Percentiles rank a stretch among this genome's conserved stretches.
These are phyloP conservation scores for Litchi chinensis DNA, from an alignment of 345 rosid genomes.

Conservation along the genomic window DNA sequence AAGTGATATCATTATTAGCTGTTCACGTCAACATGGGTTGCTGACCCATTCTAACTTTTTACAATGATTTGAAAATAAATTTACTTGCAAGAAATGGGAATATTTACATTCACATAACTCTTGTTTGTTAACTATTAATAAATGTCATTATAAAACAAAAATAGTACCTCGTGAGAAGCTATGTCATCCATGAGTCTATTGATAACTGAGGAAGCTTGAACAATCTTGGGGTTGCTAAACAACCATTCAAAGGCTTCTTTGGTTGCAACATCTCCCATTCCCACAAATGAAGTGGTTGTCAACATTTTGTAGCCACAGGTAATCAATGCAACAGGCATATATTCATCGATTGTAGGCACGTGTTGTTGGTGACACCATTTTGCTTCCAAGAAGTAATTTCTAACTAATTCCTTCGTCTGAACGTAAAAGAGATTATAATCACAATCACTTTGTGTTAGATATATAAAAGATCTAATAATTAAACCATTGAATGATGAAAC, in stretches of 20 bases:
- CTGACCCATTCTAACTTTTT: too few relatives aligned
- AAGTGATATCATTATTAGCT: too few relatives aligned
- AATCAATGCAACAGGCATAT: slow-evolving; percentile 22
- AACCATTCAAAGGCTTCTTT: slow-evolving; percentile 33
- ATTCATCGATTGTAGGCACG: slow-evolving; percentile 38
- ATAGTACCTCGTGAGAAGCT: slow-evolving; percentile 6
- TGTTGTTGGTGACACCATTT: slow-evolving; percentile 28
- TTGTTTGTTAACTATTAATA: too few relatives aligned
- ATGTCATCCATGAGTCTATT: slow-evolving; percentile 40
- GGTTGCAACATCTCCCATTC: slow-evolving; percentile 28
- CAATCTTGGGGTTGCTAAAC: slow-evolving; percentile 9
- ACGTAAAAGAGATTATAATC: too few relatives aligned
- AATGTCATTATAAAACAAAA: too few relatives aligned
- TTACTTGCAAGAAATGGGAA: too few relatives aligned
- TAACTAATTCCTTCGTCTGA: slow-evolving; percentile 30
- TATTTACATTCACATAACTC: too few relatives aligned
- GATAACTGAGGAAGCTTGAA: slow-evolving; percentile 19
- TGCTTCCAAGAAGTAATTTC: slow-evolving; percentile 32
- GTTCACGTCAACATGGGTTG: too few relatives aligned
- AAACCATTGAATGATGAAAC: background rate
- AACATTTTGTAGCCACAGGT: slow-evolving; percentile 19
- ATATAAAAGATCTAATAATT: too few relatives aligned
- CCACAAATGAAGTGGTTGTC: slow-evolving; percentile 22
- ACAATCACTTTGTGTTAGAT: too few relatives aligned
- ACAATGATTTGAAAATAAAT: too few relatives aligned